Conservation (phyloP, 192 early-diverging fungal species). For the Podochytrium sp. region DNA sequence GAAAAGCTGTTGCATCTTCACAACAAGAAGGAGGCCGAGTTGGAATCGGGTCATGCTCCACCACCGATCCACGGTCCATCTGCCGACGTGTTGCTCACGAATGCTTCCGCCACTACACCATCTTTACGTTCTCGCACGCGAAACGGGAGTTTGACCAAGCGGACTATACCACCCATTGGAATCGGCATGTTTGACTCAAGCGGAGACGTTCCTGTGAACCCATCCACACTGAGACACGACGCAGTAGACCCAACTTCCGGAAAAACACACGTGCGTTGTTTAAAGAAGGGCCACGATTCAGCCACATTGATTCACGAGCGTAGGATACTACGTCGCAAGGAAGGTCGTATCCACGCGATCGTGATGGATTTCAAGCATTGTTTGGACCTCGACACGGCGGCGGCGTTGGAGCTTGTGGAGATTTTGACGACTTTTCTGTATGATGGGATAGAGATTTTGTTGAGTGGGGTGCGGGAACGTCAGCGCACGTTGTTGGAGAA, state of each 20-base stretch:
- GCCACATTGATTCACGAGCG: neutral
- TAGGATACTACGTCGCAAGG: neutral
- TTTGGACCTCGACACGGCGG: conserved; percentile 37
- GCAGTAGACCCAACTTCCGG: neutral
- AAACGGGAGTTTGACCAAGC: no score
- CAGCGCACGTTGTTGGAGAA: conserved; percentile 22
- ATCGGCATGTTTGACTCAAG: conserved; percentile 18
- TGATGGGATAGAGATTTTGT: conserved; percentile 20
- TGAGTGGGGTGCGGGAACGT: conserved; percentile 21
- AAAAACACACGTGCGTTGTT: neutral
- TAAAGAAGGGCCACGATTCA: neutral
- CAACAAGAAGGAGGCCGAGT: neutral
- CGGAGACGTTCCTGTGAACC: conserved; percentile 11
- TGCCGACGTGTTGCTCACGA: neutral
- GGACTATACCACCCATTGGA: neutral
- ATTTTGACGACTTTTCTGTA: conserved; percentile 29
- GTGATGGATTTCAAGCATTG: conserved; percentile 34
- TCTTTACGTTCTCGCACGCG: neutral
- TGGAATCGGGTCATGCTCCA: neutral
- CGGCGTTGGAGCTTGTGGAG: conserved; percentile 20
- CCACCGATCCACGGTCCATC: neutral
- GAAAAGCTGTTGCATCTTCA: neutral
- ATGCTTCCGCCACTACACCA: neutral
- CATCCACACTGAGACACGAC: neutral
- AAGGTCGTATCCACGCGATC: conserved; percentile 17